phyloP scores from a whole-genome alignment of 2,329 filamentous ascomycete genomes.

The Diaporthe nobilis region DNA sequence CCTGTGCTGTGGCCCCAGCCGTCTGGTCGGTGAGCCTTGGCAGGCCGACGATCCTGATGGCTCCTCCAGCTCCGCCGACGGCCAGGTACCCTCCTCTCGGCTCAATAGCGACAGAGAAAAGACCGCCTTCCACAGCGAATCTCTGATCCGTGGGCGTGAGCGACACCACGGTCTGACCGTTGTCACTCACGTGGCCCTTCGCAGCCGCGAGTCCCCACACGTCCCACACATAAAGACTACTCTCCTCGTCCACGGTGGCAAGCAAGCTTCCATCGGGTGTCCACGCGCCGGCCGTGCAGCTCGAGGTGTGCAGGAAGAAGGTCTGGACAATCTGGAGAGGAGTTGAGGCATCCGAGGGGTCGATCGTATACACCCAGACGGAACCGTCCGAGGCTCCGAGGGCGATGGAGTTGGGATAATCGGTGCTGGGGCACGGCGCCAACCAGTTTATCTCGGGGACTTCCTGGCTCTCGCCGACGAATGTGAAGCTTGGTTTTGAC shows the following conservation, averaged over 20 bases:
- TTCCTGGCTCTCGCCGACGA: conserved; percentile 85
- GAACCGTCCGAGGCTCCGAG: conserved; percentile 91
- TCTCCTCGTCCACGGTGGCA: conserved; percentile 90
- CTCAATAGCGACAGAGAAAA: conserved; percentile 89
- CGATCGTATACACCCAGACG: conserved; percentile 96
- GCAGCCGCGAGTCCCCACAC: conserved; percentile 84
- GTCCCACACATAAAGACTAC: conserved; percentile 92
- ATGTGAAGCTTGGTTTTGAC: conserved; percentile 66
- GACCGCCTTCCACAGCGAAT: conserved; percentile 90
- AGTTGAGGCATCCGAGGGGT: conserved; percentile 70
- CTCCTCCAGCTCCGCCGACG: conserved; percentile 88
- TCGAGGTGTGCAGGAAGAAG: conserved; percentile 89
- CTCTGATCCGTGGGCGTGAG: conserved; percentile 87
- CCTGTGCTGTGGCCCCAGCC: conserved; percentile 39
- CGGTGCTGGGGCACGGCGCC: conserved; percentile 77
- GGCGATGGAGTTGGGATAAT: conserved; percentile 85
- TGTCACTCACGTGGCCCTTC: conserved; percentile 63
- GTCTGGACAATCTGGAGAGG: conserved; percentile 87
- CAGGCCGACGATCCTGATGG: conserved; percentile 87
- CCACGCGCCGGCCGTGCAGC: conserved; percentile 93
- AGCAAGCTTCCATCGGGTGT: conserved; percentile 88
- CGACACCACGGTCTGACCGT: conserved; percentile 77
- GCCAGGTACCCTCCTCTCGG: conserved; percentile 85
- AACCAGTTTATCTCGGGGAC: conserved; percentile 98
- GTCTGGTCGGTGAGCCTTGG: conserved; percentile 68